Conservation (phyloP, 2,329 filamentous ascomycete genomes). For the Colletotrichum scovillei region DNA sequence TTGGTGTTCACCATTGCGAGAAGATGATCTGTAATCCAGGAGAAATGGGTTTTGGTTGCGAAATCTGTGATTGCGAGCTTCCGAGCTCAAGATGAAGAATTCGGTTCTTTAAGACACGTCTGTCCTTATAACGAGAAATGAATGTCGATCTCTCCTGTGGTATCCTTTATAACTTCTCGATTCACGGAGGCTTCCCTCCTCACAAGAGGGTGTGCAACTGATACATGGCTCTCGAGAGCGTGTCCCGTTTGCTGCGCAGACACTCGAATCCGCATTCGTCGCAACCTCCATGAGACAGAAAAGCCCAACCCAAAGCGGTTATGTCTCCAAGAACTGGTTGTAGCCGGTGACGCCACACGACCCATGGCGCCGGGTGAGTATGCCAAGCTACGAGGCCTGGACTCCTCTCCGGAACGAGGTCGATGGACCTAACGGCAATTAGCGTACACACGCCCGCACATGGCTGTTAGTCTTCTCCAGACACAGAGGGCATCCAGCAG, state of each 20-base stretch:
- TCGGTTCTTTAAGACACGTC: neutral
- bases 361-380: neutral
- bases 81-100: neutral
- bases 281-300: neutral
- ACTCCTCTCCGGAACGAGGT: neutral
- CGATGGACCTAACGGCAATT: neutral
- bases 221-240: neutral
- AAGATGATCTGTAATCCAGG: neutral
- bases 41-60: neutral
- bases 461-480: neutral
- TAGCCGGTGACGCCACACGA: constrained; percentile 14
- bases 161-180: neutral
- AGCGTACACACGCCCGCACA: neutral
- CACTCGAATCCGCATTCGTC: neutral
- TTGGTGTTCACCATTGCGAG: neutral
- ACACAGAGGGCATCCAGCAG: neutral
- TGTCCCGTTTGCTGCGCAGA: neutral
- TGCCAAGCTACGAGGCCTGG: neutral
- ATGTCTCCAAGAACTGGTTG: neutral
- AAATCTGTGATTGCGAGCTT: neutral
- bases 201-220: neutral
- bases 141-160: neutral
- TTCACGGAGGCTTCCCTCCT: neutral
- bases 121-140: neutral
- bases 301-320: constrained; percentile 1